Percentiles rank a stretch among this genome's conserved stretches.
phyloP scores from a whole-genome alignment of 2,329 filamentous ascomycete genomes.

The Colletotrichum scovillei region DNA sequence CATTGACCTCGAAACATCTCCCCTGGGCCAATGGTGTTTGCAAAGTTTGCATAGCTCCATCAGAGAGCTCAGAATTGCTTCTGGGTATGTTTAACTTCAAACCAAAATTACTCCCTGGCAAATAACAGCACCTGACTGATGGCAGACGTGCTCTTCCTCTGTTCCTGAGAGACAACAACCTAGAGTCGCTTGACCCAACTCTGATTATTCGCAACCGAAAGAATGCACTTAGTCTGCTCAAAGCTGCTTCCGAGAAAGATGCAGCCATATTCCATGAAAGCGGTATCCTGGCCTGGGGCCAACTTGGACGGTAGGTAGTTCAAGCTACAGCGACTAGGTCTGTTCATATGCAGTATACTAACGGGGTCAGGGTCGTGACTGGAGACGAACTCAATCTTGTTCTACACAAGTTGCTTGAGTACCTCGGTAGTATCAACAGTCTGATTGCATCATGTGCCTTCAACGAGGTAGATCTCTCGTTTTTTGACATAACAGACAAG shows the following conservation, averaged over 20 bases:
- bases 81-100: slow-evolving; percentile 64
- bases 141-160: slow-evolving; percentile 70
- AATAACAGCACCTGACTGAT: slow-evolving; percentile 16
- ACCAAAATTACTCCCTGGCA: slow-evolving; percentile 31
- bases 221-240: slow-evolving; percentile 77
- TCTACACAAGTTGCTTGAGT: slow-evolving; percentile 85
- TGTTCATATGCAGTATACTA: slow-evolving; percentile 7
- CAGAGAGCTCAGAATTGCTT: slow-evolving; percentile 85
- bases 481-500: background rate
- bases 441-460: slow-evolving; percentile 85
- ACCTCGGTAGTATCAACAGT: slow-evolving; percentile 84
- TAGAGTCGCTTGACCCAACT: slow-evolving; percentile 47
- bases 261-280: slow-evolving; percentile 80
- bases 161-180: slow-evolving; percentile 66
- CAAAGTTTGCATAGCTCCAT: slow-evolving; percentile 85
- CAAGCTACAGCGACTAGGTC: background rate
- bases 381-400: slow-evolving; percentile 90
- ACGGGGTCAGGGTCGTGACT: slow-evolving; percentile 66
- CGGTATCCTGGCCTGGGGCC: slow-evolving; percentile 86
- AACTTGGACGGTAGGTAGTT: slow-evolving; percentile 74
- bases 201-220: slow-evolving; percentile 73
- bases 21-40: slow-evolving; percentile 83
- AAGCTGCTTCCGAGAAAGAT: slow-evolving; percentile 76
- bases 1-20: slow-evolving; percentile 75
- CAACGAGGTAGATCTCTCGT: slow-evolving; percentile 70